These are phyloP conservation scores for Lagenaria siceraria DNA, from an alignment of 306 rosid genomes.

Conservation along the genomic window DNA sequence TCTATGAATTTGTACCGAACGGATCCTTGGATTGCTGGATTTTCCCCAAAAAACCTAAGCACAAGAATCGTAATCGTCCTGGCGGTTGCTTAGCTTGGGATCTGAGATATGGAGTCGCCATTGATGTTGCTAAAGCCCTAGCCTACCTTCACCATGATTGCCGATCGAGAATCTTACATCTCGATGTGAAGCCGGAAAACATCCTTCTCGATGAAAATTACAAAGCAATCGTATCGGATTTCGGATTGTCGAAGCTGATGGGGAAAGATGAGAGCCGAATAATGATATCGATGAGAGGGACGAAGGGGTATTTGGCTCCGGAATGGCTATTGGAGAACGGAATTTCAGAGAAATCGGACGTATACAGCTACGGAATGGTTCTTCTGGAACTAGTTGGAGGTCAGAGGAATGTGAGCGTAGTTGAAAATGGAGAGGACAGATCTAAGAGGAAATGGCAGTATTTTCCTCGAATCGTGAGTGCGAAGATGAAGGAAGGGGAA, in stretches of 20 bases:
- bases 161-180: conserved; percentile 59
- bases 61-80: background rate
- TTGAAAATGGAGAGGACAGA: conserved; percentile 22
- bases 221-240: conserved; percentile 51
- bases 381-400: conserved; percentile 78
- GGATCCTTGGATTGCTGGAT: conserved; percentile 86
- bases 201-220: conserved; percentile 63
- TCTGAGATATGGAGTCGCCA: conserved; percentile 47
- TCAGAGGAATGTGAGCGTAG: conserved; percentile 37
- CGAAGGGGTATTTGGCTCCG: conserved; percentile 85
- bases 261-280: conserved; percentile 58
- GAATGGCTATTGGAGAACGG: conserved; percentile 84
- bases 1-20: conserved; percentile 57
- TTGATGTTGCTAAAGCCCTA: conserved; percentile 69
- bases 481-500: conserved; percentile 55
- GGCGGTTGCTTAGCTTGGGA: conserved; percentile 69
- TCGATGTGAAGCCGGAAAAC: conserved; percentile 90
- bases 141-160: conserved; percentile 81
- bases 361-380: conserved; percentile 92
- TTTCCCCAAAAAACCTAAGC: conserved; percentile 23
- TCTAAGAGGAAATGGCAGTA: conserved; percentile 39
- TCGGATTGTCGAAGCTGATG: conserved; percentile 72
- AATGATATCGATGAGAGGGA: conserved; percentile 64
- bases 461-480: conserved; percentile 56
- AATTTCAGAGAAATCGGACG: conserved; percentile 66